Evolutionary conservation across 257 asterid genomes (phyloP), one percentile per base, ranked within the genome.

Genomic region (Echites panduratus): DNA sequence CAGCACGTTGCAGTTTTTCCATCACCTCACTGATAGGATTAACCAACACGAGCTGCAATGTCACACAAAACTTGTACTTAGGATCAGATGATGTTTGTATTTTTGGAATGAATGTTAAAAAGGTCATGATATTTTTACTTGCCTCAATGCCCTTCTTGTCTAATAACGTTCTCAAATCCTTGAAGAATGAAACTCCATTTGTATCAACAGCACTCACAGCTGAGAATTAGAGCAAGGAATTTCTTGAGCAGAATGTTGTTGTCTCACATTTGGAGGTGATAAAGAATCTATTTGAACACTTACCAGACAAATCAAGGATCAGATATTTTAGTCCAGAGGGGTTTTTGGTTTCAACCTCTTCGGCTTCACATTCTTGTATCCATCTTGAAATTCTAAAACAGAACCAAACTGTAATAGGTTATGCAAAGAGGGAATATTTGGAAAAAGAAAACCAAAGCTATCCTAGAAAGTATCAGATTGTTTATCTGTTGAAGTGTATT

Each of bases 11-110:
- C 81, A 93, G 50, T 52, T 93, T 93, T 52, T 89, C 98, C 26
- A 93, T 81, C 78, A 93, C 95, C 74, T 88, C 98, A 0, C 98
- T 89, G 9, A 89, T 32, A 76, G 98, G 97, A 81, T 93, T 93
- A 76, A 93, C 96, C 84, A 93, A 66, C 40, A 89, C 91, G 71
- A 93, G 91, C 97, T 92, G 90, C 58, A 26, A 2, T 53, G 5
- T 24, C 22, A 47, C 17, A 49, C 11, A 41, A 40, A 62, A 53
- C 32, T 1, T 24, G 52, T 4, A 54, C 0, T 50, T 40, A 76
- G 68, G 70, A 76, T 24, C 47, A 59, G 41, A 3, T 66, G 45
- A 12, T 14, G 48, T 19, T 41, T 44, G 40, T 19, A 54, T 43
- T 56, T 29, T 13, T 41, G 41, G 43, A 41, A 20, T 26, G 73